A percentile compares a stretch with the other conserved stretches of the same genome.
phyloP scores from a whole-genome alignment of 1,284 basidiomycete species.

The Naganishia sp. region DNA sequence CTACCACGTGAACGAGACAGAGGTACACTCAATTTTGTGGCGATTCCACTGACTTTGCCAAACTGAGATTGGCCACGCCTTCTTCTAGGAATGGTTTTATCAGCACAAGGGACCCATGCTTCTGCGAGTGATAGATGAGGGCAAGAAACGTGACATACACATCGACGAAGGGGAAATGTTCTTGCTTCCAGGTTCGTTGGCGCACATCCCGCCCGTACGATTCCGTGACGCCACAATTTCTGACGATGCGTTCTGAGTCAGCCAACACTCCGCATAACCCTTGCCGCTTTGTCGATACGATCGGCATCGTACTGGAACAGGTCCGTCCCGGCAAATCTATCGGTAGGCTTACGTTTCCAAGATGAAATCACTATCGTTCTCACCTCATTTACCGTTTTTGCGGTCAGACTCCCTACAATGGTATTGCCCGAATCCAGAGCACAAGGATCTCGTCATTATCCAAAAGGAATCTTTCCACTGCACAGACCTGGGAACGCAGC shows the following conservation, averaged over 20 bases:
- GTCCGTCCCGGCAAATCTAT: slow-evolving; percentile 65
- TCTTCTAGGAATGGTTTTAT: slow-evolving; percentile 87
- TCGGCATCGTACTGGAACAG: slow-evolving; percentile 94
- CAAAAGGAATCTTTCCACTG: slow-evolving; percentile 85
- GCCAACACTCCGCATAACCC: slow-evolving; percentile 96
- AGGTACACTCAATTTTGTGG: slow-evolving; percentile 57
- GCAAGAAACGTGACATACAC: slow-evolving; percentile 79
- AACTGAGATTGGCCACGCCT: neutral
- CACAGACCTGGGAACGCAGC: slow-evolving; percentile 86
- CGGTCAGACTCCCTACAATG: slow-evolving; percentile 82
- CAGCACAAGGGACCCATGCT: slow-evolving; percentile 90
- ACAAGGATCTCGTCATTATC: slow-evolving; percentile 77
- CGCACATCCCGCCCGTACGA: neutral
- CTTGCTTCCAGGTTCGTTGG: slow-evolving; percentile 74
- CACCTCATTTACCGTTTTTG: neutral
- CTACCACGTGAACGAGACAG: slow-evolving; percentile 90
- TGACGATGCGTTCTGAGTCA: slow-evolving; percentile 44
- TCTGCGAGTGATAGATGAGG: slow-evolving; percentile 81
- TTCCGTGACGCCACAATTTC: neutral
- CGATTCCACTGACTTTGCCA: neutral
- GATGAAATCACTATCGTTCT: neutral
- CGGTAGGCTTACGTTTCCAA: slow-evolving; percentile 44
- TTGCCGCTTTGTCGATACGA: slow-evolving; percentile 82
- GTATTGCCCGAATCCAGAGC: slow-evolving; percentile 75
- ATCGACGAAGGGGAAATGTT: slow-evolving; percentile 98